Evolutionary conservation across 192 early-diverging fungal genomes (phyloP).

Genomic region (Funneliformis geosporum): DNA sequence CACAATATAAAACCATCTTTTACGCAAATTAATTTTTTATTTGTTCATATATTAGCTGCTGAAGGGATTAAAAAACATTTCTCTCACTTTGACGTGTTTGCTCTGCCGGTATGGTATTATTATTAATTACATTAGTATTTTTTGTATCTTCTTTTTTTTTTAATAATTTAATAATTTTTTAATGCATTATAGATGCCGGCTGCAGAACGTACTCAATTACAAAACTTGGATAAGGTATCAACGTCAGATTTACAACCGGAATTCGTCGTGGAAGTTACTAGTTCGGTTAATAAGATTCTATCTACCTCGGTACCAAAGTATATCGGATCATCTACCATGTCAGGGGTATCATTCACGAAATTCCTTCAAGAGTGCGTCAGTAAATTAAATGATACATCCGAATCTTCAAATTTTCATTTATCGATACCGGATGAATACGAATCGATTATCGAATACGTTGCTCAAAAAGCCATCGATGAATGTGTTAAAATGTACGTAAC

Average conservation of each 20-base stretch:
- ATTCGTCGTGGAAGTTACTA: neutral
- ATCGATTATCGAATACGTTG: conserved; percentile 10
- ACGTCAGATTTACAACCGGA: neutral
- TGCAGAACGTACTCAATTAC: neutral
- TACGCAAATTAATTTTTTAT: neutral
- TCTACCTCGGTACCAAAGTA: conserved; percentile 16
- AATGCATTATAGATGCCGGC: neutral
- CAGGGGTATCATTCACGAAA: conserved; percentile 9
- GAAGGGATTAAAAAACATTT: conserved; percentile 23
- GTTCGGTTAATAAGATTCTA: neutral
- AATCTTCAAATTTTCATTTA: neutral
- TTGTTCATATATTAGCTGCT: neutral
- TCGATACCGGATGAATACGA: conserved; percentile 26
- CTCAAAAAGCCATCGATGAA: neutral
- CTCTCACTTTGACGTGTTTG: conserved; percentile 3
- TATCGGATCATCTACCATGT: conserved; percentile 16
- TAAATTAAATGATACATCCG: conserved; percentile 8
- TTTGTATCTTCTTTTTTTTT: neutral
- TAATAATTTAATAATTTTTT: neutral
- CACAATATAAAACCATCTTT: neutral
- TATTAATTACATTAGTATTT: neutral
- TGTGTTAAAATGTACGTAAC: neutral
- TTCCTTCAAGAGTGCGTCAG: conserved; percentile 23
- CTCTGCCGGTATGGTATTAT: neutral
- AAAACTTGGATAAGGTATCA: conserved; percentile 10